Evolutionary conservation across 768 basidiomycete genomes (phyloP).

Genomic region (Leccinum aurantiacum): DNA sequence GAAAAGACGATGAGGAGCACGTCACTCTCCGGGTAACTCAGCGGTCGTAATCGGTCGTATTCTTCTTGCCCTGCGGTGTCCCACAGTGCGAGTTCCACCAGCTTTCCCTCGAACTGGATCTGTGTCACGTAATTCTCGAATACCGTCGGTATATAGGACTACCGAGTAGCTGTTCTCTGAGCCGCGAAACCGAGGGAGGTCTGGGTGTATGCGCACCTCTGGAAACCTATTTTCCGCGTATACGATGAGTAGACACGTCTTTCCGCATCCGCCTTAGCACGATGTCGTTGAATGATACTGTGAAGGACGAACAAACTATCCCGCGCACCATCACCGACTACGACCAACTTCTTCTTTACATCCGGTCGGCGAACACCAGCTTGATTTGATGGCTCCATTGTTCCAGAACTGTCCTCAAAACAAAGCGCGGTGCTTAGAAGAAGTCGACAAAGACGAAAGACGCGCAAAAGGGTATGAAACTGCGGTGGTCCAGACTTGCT

Average conservation of each 20-base stretch:
- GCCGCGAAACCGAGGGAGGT: slow-evolving; percentile 8
- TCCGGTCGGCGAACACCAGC: slow-evolving; percentile 59
- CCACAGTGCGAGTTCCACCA: slow-evolving; percentile 96
- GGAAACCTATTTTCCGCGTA: slow-evolving; percentile 97
- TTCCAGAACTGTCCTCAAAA: slow-evolving; percentile 1
- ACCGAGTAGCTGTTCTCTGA: slow-evolving; percentile 18
- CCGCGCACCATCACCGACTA: slow-evolving; percentile 80
- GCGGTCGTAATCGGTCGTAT: slow-evolving; percentile 84
- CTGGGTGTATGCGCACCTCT: slow-evolving; percentile 58
- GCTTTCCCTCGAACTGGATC: slow-evolving; percentile 81
- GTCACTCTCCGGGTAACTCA: slow-evolving; percentile 86
- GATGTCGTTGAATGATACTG: slow-evolving; percentile 27
- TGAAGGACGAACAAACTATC: slow-evolving; percentile 27
- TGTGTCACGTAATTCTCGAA: slow-evolving; percentile 94
- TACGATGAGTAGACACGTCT: slow-evolving; percentile 95
- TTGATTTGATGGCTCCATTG: slow-evolving; percentile 31
- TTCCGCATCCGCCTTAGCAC: slow-evolving; percentile 74
- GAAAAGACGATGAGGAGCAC: slow-evolving; percentile 95
- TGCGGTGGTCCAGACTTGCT: neutral
- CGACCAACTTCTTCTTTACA: slow-evolving; percentile 83
- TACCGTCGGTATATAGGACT: slow-evolving; percentile 93
- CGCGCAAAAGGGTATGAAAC: neutral
- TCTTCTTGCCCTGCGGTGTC: slow-evolving; percentile 98
- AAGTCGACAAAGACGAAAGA: slow-evolving; percentile 2
- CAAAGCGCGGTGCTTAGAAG: neutral